Conservation (phyloP, 768 basidiomycete genomes). For the Auriscalpium orientale region DNA sequence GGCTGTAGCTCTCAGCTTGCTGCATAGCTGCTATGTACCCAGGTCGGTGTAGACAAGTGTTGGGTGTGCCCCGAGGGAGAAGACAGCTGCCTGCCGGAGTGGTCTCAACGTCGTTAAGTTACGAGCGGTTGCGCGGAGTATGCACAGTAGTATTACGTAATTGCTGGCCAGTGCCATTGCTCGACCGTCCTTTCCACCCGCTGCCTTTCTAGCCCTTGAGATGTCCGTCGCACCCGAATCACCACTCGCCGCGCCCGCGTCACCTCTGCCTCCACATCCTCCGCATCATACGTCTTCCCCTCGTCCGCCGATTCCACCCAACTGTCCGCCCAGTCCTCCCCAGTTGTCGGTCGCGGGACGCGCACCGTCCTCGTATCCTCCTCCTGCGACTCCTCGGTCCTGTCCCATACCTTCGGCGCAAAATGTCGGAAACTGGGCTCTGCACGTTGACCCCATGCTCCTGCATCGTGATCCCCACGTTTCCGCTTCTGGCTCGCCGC, state of each 20-base stretch:
- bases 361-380: slow-evolving; percentile 33
- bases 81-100: no score
- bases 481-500: slow-evolving; percentile 23
- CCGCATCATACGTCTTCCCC: slow-evolving; percentile 12
- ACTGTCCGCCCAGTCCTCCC: slow-evolving; percentile 35
- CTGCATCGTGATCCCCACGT: slow-evolving; percentile 1
- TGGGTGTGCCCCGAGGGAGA: no score
- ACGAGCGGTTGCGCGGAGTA: no score
- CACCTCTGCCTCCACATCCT: slow-evolving; percentile 27
- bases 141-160: no score
- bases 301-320: slow-evolving; percentile 21
- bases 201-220: slow-evolving; percentile 58
- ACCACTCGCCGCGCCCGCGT: slow-evolving; percentile 42
- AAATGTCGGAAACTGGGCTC: slow-evolving; percentile 40
- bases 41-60: no score
- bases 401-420: slow-evolving; percentile 62
- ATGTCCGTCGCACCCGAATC: slow-evolving; percentile 50
- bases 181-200: slow-evolving; percentile 62
- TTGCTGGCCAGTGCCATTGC: slow-evolving; percentile 49
- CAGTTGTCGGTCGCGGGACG: slow-evolving; percentile 32
- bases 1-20: no score
- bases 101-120: no score
- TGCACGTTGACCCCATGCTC: slow-evolving; percentile 27
- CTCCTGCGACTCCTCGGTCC: slow-evolving; percentile 32
- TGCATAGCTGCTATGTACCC: no score